Evolutionary conservation across 2,329 filamentous ascomycete species (phyloP).

Genomic region (Botryotinia calthae): DNA sequence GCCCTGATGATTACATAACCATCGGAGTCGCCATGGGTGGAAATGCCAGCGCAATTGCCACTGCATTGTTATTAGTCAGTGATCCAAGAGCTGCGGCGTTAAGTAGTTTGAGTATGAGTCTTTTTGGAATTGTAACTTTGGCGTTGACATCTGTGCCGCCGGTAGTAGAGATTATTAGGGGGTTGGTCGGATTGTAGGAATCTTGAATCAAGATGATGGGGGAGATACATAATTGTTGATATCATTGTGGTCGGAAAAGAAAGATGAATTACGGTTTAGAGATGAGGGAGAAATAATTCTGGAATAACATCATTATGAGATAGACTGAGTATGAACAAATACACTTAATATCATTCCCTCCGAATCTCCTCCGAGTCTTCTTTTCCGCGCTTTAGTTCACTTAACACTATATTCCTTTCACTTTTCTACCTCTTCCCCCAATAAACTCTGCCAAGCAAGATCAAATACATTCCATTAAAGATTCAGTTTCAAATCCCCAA

Average conservation of each 20-base stretch:
- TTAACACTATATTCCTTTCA: not conserved
- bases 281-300: not conserved
- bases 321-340: not conserved
- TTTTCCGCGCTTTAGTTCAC: not conserved
- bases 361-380: not conserved
- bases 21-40: slow-evolving; percentile 60
- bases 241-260: not conserved
- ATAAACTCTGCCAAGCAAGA: not conserved
- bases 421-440: not conserved
- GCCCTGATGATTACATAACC: slow-evolving; percentile 61
- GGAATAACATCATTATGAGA: not conserved
- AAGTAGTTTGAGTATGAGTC: slow-evolving; percentile 58
- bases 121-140: slow-evolving; percentile 59
- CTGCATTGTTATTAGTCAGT: slow-evolving; percentile 53
- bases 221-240: not conserved
- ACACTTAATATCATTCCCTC: not conserved
- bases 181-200: slow-evolving; percentile 45
- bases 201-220: not conserved
- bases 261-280: not conserved
- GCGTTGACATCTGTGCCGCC: slow-evolving; percentile 57
- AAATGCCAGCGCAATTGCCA: slow-evolving; percentile 59
- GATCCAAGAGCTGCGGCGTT: slow-evolving; percentile 59
- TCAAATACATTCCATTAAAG: not conserved
- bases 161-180: slow-evolving; percentile 48
- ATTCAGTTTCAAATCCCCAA: not conserved